A percentile compares a stretch with the other conserved stretches of the same genome.
Conservation (phyloP, 345 rosid genomes). For the Hibiscus tridactylites region DNA sequence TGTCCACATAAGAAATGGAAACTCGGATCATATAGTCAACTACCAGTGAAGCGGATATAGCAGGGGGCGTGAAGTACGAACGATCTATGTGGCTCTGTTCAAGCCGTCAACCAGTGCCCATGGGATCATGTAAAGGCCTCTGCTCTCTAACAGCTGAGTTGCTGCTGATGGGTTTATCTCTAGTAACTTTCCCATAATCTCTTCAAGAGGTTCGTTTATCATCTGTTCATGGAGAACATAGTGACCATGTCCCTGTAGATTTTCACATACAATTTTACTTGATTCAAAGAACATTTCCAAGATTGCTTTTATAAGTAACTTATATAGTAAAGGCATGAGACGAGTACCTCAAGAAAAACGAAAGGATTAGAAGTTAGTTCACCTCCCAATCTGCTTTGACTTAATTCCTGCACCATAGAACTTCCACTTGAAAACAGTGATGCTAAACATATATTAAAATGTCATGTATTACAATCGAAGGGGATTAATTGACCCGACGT, state of each 20-base stretch:
- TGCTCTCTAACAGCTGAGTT: constrained; percentile 38
- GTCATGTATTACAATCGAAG: too few species aligned
- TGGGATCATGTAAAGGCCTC: constrained; percentile 45
- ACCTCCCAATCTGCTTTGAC: constrained; percentile 44
- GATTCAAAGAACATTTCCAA: background rate
- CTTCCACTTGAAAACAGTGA: background rate
- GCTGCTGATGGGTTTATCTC: constrained; percentile 41
- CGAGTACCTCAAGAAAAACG: constrained; percentile 36
- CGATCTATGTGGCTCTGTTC: constrained; percentile 5
- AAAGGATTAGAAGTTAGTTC: constrained; percentile 31
- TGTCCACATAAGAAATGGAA: background rate
- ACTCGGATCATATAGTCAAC: background rate
- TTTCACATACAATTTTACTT: constrained; percentile 1
- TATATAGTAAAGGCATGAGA: background rate
- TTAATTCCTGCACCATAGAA: constrained; percentile 39
- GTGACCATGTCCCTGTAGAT: constrained; percentile 47
- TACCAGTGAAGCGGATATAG: background rate
- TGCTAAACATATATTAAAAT: background rate
- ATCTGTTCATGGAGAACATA: constrained; percentile 32
- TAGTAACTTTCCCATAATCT: constrained; percentile 34
- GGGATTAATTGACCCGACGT: too few species aligned
- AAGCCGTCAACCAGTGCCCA: constrained; percentile 25
- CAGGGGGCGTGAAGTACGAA: background rate
- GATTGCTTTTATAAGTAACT: background rate
- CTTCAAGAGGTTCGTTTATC: constrained; percentile 42